Evolutionary conservation across 2,329 filamentous ascomycete genomes (phyloP).

Genomic region (Fusarium torulosum): DNA sequence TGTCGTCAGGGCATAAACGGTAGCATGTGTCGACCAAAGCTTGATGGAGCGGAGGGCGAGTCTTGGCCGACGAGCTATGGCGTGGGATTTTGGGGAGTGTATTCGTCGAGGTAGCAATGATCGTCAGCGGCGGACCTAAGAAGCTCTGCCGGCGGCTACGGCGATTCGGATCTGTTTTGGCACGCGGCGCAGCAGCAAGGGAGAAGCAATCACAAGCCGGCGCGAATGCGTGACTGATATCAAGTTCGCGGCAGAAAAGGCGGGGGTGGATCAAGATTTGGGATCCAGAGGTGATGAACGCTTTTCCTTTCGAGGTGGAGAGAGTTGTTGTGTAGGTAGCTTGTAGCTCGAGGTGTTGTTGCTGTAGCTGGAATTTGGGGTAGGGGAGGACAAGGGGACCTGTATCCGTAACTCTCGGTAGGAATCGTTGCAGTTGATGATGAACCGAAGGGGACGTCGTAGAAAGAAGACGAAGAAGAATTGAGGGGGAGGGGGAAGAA

Average conservation of each 20-base stretch:
- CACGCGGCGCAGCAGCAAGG: slow-evolving; percentile 25
- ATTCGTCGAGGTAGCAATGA: slow-evolving; percentile 24
- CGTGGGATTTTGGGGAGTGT: slow-evolving; percentile 15
- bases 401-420: slow-evolving; percentile 7
- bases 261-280: slow-evolving; percentile 33
- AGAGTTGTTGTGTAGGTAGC: background rate
- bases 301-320: slow-evolving; percentile 16
- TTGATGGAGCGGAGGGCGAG: slow-evolving; percentile 17
- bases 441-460: background rate
- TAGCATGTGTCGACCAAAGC: slow-evolving; percentile 44
- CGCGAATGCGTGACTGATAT: slow-evolving; percentile 18
- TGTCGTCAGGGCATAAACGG: slow-evolving; percentile 41
- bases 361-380: background rate
- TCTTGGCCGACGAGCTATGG: slow-evolving; percentile 22
- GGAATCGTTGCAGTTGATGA: background rate
- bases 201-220: slow-evolving; percentile 24
- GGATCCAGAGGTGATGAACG: slow-evolving; percentile 26
- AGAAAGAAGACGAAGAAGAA: background rate
- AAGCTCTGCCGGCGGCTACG: slow-evolving; percentile 28
- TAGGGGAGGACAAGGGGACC: slow-evolving; percentile 11
- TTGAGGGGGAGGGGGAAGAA: background rate
- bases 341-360: slow-evolving; percentile 19
- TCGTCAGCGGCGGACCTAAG: slow-evolving; percentile 27
- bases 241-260: slow-evolving; percentile 22
- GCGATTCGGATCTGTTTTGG: slow-evolving; percentile 14